Percentiles rank a stretch among this genome's conserved stretches.
These are phyloP conservation scores for Colletotrichum karsti DNA, from an alignment of 2,329 filamentous ascomycete genomes.

Conservation along the genomic window DNA sequence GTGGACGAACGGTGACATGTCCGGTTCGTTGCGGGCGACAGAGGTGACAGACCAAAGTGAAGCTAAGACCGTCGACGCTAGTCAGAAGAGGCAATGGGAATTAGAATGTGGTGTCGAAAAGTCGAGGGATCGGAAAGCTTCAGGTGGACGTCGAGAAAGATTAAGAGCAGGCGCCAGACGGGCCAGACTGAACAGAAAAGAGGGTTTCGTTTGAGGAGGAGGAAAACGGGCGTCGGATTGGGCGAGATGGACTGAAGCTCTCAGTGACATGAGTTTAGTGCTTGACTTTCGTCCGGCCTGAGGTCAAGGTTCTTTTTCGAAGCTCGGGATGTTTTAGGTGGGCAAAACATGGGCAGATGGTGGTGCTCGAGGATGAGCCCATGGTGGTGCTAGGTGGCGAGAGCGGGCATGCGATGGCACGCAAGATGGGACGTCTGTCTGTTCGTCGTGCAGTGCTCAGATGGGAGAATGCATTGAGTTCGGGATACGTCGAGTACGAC, in stretches of 20 bases:
- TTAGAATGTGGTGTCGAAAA: neutral
- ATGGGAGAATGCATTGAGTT: slow-evolving; percentile 14
- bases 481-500: slow-evolving; percentile 5
- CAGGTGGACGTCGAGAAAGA: neutral
- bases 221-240: neutral
- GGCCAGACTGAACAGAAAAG: neutral
- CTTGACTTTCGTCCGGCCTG: slow-evolving; percentile 6
- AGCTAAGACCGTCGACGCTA: neutral
- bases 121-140: neutral
- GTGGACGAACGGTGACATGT: neutral
- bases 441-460: neutral
- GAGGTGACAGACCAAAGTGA: neutral
- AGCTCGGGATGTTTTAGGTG: slow-evolving; percentile 24
- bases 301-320: slow-evolving; percentile 20
- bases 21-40: neutral
- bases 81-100: neutral
- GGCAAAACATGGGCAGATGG: slow-evolving; percentile 21
- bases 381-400: slow-evolving; percentile 23
- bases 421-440: slow-evolving; percentile 22
- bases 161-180: too few relatives aligned
- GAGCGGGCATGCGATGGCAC: slow-evolving; percentile 18
- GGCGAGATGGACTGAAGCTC: neutral
- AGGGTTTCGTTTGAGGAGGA: slow-evolving; percentile 2
- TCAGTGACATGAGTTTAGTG: slow-evolving; percentile 5
- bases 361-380: slow-evolving; percentile 19